Percentiles rank a stretch among this genome's conserved stretches.
phyloP scores from a whole-genome alignment of 345 rosid genomes.

The Lenwebbia sp. region DNA sequence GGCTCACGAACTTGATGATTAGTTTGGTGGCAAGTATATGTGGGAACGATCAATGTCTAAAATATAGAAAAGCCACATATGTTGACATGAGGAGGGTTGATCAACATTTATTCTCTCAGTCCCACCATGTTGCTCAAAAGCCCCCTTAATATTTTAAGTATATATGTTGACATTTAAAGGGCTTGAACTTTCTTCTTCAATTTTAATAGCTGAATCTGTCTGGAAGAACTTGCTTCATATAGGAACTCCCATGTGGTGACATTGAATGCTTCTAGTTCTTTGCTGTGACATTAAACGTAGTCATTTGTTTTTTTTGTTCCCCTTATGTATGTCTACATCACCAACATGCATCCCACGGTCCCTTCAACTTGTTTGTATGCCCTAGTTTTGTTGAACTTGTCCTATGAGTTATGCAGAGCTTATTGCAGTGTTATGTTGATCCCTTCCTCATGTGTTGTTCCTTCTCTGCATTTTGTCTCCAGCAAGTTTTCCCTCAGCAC shows the following conservation, averaged over 20 bases:
- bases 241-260: neutral
- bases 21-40: neutral
- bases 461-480: neutral
- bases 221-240: neutral
- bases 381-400: neutral
- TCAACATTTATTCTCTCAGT: neutral
- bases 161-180: neutral
- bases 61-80: neutral
- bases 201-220: neutral
- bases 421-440: neutral
- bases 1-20: neutral
- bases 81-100: neutral
- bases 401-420: neutral
- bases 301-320: neutral
- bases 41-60: neutral
- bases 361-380: neutral
- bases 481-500: neutral
- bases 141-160: neutral
- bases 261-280: neutral
- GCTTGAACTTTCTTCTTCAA: neutral
- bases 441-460: neutral
- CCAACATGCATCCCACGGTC: neutral
- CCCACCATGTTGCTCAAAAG: neutral
- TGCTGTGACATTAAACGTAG: neutral
- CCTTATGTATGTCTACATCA: neutral